Evolutionary conservation across 805 yeast genomes (phyloP), one percentile per base, ranked within the genome.

Genomic region (Ogataea methanolica): DNA sequence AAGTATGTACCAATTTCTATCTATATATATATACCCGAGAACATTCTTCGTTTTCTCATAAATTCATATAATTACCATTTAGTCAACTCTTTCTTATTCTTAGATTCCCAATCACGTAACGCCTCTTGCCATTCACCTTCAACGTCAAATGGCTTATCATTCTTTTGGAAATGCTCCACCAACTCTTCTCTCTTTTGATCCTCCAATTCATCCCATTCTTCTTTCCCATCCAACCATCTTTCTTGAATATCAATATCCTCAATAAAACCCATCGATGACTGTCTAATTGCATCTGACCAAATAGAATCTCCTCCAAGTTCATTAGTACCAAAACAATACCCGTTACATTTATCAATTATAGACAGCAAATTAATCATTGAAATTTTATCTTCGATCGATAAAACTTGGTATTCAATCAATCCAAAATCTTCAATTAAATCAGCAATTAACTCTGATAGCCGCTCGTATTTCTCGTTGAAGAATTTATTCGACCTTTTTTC

Each of bases 241-340:
- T 94, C 99, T 56, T 94, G 99, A 5, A 89, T 79, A 62, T 91
- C 97, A 6, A 80, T 70, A 15, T 76, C 78, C 41, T 71, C 80
- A 39, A 74, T 64, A 41, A 73, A 66, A 11, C 87, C 82, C 55
- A 61, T 45, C 36, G 91, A 83, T 4, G 69, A 64, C 45, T 87
- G 88, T 53, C 98, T 75, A 0, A 92, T 78, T 0, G 97, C 96
- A 57, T 92, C 96, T n/a, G 90, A 87, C 99, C 99, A 94, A 2
- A 94, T 82, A 0, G 92, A 80, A 61, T 94, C 99, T n/a, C 98
- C 99, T 2, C 97, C 96, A 7, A 92, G 75, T 57, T 94, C 99
- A 31, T 90, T 87, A 1, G 91, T 73, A 0, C 99, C 99, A 70
- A 88, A 89, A 55, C 87, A 77, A 62, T 94, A 94, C 0, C 99